These are phyloP conservation scores for Rickenella mellea DNA, from an alignment of 768 basidiomycete genomes.

Conservation along the genomic window DNA sequence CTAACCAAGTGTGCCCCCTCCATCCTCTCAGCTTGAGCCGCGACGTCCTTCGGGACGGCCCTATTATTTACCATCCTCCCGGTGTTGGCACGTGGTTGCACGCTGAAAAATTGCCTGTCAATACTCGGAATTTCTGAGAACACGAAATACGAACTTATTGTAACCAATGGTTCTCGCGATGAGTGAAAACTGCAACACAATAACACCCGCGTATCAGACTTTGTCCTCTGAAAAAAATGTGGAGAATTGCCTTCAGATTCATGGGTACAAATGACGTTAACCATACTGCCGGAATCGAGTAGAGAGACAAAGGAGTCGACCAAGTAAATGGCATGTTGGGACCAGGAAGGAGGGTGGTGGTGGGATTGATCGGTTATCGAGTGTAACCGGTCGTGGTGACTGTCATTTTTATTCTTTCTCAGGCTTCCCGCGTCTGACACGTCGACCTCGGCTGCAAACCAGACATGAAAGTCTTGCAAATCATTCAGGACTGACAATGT, in stretches of 20 bases:
- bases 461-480: no score
- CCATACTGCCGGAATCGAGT: slow-evolving; percentile 29
- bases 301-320: slow-evolving; percentile 18
- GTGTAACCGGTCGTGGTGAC: no score
- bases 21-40: slow-evolving; percentile 21
- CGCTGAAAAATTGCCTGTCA: slow-evolving; percentile 12
- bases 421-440: no score
- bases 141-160: slow-evolving; percentile 22
- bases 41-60: slow-evolving; percentile 14
- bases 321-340: not conserved
- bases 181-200: not conserved
- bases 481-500: no score
- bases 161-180: slow-evolving; percentile 21
- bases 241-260: slow-evolving; percentile 17
- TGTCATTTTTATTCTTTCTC: no score
- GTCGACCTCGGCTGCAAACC: no score
- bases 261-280: slow-evolving; percentile 24
- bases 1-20: slow-evolving; percentile 23
- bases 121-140: not conserved
- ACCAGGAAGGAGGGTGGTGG: no score
- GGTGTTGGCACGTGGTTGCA: slow-evolving; percentile 21
- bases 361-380: no score
- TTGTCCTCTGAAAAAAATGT: not conserved
- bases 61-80: slow-evolving; percentile 16
- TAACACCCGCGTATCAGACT: not conserved